A percentile compares a stretch with the other conserved stretches of the same genome.
Evolutionary conservation across 2,329 filamentous ascomycete genomes (phyloP).

Genomic region (Xylaria sp.): DNA sequence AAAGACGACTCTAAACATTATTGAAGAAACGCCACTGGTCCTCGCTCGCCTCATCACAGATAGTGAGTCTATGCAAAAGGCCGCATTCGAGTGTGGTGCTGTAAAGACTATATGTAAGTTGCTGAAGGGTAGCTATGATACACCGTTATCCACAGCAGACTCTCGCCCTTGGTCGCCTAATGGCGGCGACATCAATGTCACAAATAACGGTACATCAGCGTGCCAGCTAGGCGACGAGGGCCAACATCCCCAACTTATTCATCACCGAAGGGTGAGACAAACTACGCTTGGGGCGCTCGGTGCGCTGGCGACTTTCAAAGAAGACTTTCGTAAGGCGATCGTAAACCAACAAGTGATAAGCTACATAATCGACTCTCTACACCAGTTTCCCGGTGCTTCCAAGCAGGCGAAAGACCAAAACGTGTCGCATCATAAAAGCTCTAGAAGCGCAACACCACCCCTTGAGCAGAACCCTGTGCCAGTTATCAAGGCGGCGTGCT

Average conservation of each 20-base stretch:
- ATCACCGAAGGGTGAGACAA: slow-evolving; percentile 78
- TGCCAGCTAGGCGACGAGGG: slow-evolving; percentile 65
- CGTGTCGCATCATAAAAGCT: not conserved
- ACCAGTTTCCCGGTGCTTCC: slow-evolving; percentile 59
- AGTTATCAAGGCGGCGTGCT: slow-evolving; percentile 85
- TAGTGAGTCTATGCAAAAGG: slow-evolving; percentile 78
- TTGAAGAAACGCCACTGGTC: slow-evolving; percentile 75
- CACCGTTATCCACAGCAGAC: slow-evolving; percentile 43
- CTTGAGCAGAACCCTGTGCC: slow-evolving; percentile 71
- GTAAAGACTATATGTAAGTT: slow-evolving; percentile 54
- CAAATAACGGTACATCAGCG: slow-evolving; percentile 43
- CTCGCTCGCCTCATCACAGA: slow-evolving; percentile 81
- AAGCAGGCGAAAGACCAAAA: slow-evolving; percentile 48
- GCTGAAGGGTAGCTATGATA: slow-evolving; percentile 58
- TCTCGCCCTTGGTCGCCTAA: slow-evolving; percentile 47
- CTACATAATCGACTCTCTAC: slow-evolving; percentile 82
- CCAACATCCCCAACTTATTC: slow-evolving; percentile 63
- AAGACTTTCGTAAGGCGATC: slow-evolving; percentile 81
- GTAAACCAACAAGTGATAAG: slow-evolving; percentile 81
- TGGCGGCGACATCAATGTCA: slow-evolving; percentile 39
- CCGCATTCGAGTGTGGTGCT: slow-evolving; percentile 71
- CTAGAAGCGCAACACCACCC: slow-evolving; percentile 38
- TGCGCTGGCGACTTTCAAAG: slow-evolving; percentile 80
- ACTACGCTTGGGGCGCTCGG: slow-evolving; percentile 78
- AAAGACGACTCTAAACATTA: slow-evolving; percentile 56